These are phyloP conservation scores for Acanthamoeba castellanii DNA, from an alignment of 208 protist species.

Conservation along the genomic window DNA sequence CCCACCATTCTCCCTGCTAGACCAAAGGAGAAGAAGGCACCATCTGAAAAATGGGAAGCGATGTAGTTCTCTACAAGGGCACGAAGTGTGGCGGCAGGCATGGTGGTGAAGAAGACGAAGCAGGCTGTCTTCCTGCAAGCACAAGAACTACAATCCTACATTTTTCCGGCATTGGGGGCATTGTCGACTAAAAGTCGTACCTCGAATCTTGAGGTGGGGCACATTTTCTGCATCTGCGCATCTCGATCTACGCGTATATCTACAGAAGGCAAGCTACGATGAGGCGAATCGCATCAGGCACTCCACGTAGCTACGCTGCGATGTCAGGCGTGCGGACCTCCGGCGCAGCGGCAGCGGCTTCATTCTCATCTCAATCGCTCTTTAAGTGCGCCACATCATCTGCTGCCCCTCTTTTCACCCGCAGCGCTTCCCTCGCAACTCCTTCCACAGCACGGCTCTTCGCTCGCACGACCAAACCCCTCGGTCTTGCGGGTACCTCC, in stretches of 20 bases:
- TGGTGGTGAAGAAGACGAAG: no score
- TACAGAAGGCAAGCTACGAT: not conserved
- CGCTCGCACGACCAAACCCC: not conserved
- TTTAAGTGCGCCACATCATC: not conserved
- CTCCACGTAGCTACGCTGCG: not conserved
- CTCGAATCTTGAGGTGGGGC: not conserved
- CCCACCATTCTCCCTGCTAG: not conserved
- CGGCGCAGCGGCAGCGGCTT: not conserved
- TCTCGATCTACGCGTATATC: not conserved
- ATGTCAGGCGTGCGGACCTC: not conserved
- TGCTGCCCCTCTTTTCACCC: not conserved
- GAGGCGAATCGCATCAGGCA: not conserved
- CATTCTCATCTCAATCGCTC: not conserved
- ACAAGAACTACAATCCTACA: no score
- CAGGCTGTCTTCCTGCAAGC: no score
- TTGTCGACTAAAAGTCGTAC: not conserved
- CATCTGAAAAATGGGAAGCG: no score
- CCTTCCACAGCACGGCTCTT: conserved; percentile 8
- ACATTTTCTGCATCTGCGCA: not conserved
- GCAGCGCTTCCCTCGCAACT: not conserved
- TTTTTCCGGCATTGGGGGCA: no score
- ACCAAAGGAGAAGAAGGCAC: no score
- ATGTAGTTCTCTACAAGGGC: no score
- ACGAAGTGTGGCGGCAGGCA: no score
- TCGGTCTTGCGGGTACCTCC: not conserved